Conservation (phyloP, 768 basidiomycete species). For the Roridomyces roridus region DNA sequence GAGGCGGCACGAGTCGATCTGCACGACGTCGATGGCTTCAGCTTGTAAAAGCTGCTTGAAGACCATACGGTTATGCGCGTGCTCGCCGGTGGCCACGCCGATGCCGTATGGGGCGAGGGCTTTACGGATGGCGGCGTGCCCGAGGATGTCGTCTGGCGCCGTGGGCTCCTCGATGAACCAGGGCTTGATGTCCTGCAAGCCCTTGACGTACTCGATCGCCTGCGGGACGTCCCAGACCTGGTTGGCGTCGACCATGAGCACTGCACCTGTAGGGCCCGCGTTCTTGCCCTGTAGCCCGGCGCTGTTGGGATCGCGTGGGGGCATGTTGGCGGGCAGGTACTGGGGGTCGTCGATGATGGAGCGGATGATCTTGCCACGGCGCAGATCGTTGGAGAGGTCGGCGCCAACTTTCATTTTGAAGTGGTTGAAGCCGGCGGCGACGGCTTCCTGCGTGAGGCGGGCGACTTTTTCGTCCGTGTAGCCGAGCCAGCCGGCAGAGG, state of each 20-base stretch:
- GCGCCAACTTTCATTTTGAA: conserved; percentile 99
- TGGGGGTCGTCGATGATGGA: conserved; percentile 94
- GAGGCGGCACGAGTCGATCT: conserved; percentile 93
- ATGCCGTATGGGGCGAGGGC: conserved; percentile 81
- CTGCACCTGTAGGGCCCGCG: conserved; percentile 91
- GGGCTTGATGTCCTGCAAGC: conserved; percentile 80
- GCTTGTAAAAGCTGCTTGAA: conserved; percentile 94
- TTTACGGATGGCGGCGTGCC: conserved; percentile 81
- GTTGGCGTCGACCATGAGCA: conserved; percentile 97
- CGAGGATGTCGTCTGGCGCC: conserved; percentile 89
- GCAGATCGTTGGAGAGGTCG: conserved; percentile 79
- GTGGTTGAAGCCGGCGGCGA: conserved; percentile 91
- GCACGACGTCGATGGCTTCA: conserved; percentile 92
- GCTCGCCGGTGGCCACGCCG: conserved; percentile 93
- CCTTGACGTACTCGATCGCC: conserved; percentile 90
- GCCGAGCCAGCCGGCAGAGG: conserved; percentile 92
- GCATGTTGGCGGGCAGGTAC: conserved; percentile 67
- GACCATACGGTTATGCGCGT: conserved; percentile 93
- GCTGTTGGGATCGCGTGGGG: conserved; percentile 64
- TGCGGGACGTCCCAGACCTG: conserved; percentile 95
- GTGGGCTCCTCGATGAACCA: conserved; percentile 98
- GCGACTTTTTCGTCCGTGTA: conserved; percentile 94
- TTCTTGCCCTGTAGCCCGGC: conserved; percentile 84
- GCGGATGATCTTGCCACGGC: conserved; percentile 87
- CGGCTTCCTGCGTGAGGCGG: conserved; percentile 84